Percentiles rank a stretch among this genome's conserved stretches.
Conservation (phyloP, 2,329 filamentous ascomycete genomes). For the Sclerotinia minor region DNA sequence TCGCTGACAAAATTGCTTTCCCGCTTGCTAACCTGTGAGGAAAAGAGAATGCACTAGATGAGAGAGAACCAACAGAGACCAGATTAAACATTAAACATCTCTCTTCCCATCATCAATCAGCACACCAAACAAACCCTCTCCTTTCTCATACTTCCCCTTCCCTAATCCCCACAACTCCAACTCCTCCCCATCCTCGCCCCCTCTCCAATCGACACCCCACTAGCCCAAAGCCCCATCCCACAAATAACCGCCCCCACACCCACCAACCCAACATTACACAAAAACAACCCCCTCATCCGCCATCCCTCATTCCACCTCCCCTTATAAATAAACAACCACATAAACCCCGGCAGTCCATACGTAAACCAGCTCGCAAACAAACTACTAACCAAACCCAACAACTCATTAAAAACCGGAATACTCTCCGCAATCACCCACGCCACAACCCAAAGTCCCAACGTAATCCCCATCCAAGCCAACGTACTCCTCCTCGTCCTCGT, state of each 20-base stretch:
- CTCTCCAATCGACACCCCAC: constrained; percentile 16
- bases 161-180: background rate
- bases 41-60: too few species aligned
- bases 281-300: constrained; percentile 8
- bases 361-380: constrained; percentile 57
- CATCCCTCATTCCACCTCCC: constrained; percentile 41
- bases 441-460: constrained; percentile 55
- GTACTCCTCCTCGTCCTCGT: constrained; percentile 52
- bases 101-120: background rate
- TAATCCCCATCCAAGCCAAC: constrained; percentile 59
- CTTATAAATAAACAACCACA: constrained; percentile 51
- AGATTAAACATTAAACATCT: background rate
- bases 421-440: constrained; percentile 68
- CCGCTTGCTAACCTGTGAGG: too few species aligned
- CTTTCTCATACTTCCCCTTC: background rate
- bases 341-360: constrained; percentile 49
- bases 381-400: constrained; percentile 63
- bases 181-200: background rate
- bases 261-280: constrained; percentile 24
- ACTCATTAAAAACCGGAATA: constrained; percentile 65
- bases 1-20: too few species aligned
- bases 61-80: too few species aligned
- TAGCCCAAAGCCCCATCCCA: constrained; percentile 27
- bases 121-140: background rate
- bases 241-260: constrained; percentile 25